Evolutionary conservation across 2,329 filamentous ascomycete species (phyloP).

Genomic region (Pyrenophora teres): DNA sequence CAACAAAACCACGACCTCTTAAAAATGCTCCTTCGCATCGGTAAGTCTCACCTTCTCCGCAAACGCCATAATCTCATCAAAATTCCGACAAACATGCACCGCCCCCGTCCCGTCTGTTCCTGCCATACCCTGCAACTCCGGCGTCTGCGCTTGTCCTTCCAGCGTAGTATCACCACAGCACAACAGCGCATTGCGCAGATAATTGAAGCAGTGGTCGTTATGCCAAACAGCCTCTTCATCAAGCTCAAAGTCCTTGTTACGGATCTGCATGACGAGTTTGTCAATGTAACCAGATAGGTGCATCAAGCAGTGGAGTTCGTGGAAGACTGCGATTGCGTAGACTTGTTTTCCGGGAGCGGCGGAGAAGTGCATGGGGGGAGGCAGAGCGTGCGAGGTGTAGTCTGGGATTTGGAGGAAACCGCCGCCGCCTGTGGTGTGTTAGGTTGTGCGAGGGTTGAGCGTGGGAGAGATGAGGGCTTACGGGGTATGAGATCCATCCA

Average conservation of each 20-base stretch:
- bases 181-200: conserved; percentile 31
- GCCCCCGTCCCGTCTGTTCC: conserved; percentile 28
- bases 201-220: conserved; percentile 38
- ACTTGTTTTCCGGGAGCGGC: conserved; percentile 10
- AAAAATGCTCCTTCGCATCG: neutral
- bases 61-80: conserved; percentile 16
- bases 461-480: neutral
- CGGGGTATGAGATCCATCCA: conserved; percentile 18
- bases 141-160: conserved; percentile 25
- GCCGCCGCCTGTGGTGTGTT: conserved; percentile 11
- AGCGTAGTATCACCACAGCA: conserved; percentile 33
- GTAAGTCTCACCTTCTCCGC: conserved; percentile 1
- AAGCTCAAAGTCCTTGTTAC: conserved; percentile 17
- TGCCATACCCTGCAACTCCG: conserved; percentile 5
- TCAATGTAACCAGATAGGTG: conserved; percentile 22
- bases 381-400: conserved; percentile 11
- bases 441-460: neutral
- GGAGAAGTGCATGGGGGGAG: conserved; percentile 24
- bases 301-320: conserved; percentile 28
- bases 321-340: conserved; percentile 23
- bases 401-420: conserved; percentile 23
- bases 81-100: conserved; percentile 26
- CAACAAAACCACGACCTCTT: neutral
- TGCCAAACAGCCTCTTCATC: conserved; percentile 27
- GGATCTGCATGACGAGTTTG: conserved; percentile 21